Base-by-base conservation (phyloP, 495 filamentous ascomycete species). In the Talaromyces trachyspermus region DNA sequence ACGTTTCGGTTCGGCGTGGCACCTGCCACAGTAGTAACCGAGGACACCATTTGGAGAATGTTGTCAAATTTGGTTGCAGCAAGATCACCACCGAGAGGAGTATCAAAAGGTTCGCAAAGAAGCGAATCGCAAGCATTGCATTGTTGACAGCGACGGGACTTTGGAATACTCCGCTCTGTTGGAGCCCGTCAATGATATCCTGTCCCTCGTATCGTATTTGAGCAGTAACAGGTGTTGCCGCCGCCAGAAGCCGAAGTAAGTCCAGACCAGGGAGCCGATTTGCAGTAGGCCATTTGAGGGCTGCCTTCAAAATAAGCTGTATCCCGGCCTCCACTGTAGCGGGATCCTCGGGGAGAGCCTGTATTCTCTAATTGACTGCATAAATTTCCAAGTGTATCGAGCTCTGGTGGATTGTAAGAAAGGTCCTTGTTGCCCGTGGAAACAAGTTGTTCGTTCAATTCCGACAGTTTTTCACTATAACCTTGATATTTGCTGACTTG, bases 91-190 rank as follows among this genome's bases (percentile, higher is more conserved):
- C 92, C 92, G 46, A 80, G 68, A 3, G 74, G 60, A 0, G 85
- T 88, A 46, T 80, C 78, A 64, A 96, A 97, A 97, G 68, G 49
- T 99, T 99, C n/a, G 78, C 82, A 39, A 95, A 75, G 11, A 82
- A 75, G 9, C 94, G 88, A 33, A 86, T 68, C 0, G 85, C 77
- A 63, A 97, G 80, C 86, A 97, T 95, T 24, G 82, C 77, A 56
- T 86, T 86, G 59, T 96, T 95, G 10, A 78, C 68, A 11, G 70
- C 67, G 7, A 76, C 63, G 8, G 69, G 70, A 6, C 65, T 56
- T 19, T 77, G 69, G 46, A 90, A 85, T 15, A 84, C 63, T 2
- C 73, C 77, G 41, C 75, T 73, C 1, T 54, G 49, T 18, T 69
- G 58, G 26, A 83, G 59, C 0, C 62, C 59, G 5, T 64, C 54